These are phyloP conservation scores for Cytospora chrysosperma DNA, from an alignment of 2,329 filamentous ascomycete genomes.

Conservation along the genomic window DNA sequence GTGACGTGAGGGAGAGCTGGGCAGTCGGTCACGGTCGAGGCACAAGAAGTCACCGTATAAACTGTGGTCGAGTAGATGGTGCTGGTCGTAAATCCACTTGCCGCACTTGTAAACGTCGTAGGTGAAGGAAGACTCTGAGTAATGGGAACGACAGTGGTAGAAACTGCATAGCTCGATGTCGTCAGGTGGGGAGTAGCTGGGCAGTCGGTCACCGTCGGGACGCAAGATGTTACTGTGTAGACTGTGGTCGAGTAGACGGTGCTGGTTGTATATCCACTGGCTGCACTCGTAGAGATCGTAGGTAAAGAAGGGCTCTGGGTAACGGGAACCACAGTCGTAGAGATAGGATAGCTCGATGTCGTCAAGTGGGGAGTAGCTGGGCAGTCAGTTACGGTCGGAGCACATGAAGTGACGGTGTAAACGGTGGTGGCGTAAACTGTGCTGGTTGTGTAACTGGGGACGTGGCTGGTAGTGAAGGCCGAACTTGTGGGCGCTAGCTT, in stretches of 20 bases:
- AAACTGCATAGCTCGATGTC: slow-evolving; percentile 36
- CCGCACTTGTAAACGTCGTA: not conserved
- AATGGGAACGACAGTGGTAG: slow-evolving; percentile 44
- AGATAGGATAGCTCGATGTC: slow-evolving; percentile 36
- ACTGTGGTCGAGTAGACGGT: slow-evolving; percentile 43
- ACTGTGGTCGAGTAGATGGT: slow-evolving; percentile 43
- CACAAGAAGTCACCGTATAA: slow-evolving; percentile 57
- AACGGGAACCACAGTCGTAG: slow-evolving; percentile 44
- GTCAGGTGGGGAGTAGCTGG: slow-evolving; percentile 47
- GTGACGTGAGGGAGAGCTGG: slow-evolving; percentile 47
- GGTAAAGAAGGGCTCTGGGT: slow-evolving; percentile 47
- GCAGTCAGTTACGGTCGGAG: slow-evolving; percentile 41
- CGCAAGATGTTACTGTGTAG: slow-evolving; percentile 57
- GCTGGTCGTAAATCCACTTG: slow-evolving; percentile 32
- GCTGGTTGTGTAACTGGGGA: slow-evolving; percentile 32
- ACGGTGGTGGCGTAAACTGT: slow-evolving; percentile 43
- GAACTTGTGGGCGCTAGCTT: slow-evolving; percentile 1
- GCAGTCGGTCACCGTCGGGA: slow-evolving; percentile 41
- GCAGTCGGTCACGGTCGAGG: slow-evolving; percentile 42
- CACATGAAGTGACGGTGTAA: slow-evolving; percentile 57
- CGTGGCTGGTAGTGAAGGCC: not conserved
- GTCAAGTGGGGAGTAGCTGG: slow-evolving; percentile 47
- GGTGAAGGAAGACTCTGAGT: slow-evolving; percentile 47
- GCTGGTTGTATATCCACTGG: slow-evolving; percentile 32
- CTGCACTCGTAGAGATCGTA: not conserved